These are phyloP conservation scores for Xylaria hypoxylon DNA, from an alignment of 2,329 filamentous ascomycete species.

Conservation along the genomic window DNA sequence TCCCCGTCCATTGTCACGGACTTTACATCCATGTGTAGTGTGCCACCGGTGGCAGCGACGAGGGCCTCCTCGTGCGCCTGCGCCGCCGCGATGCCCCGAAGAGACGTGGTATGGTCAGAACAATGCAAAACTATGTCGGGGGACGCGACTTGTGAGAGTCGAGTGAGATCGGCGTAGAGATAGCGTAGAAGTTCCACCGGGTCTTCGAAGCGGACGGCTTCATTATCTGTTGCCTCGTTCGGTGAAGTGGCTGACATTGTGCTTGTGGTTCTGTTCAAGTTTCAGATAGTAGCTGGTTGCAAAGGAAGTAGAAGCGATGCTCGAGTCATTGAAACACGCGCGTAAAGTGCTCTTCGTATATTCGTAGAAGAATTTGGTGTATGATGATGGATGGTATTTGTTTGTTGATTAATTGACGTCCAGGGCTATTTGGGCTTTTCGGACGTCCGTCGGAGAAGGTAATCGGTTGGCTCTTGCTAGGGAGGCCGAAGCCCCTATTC, in stretches of 20 bases:
- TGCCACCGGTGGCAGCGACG: not conserved
- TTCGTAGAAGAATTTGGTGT: too few species aligned
- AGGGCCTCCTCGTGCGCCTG: slow-evolving; percentile 20
- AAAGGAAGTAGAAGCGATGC: too few species aligned
- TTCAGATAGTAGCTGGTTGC: too few species aligned
- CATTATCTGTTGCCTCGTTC: not conserved
- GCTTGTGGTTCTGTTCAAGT: not conserved
- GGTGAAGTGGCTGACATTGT: not conserved
- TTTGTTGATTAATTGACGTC: too few species aligned
- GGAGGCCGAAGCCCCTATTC: too few species aligned
- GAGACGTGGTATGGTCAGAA: not conserved
- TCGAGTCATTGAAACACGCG: too few species aligned
- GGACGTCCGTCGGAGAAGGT: too few species aligned
- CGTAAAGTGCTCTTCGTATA: too few species aligned
- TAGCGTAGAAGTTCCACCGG: slow-evolving; percentile 7
- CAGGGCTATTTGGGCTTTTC: too few species aligned
- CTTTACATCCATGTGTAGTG: slow-evolving; percentile 17
- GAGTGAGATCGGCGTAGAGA: slow-evolving; percentile 21
- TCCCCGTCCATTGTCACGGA: not conserved
- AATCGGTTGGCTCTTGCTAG: too few species aligned
- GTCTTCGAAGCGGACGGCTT: not conserved
- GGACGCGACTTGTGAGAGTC: slow-evolving; percentile 7
- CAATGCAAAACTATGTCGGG: not conserved
- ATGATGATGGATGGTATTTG: too few species aligned
- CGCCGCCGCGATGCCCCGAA: not conserved